These are phyloP conservation scores for Fusarium sp. DNA, from an alignment of 2,329 filamentous ascomycete species.

Conservation along the genomic window DNA sequence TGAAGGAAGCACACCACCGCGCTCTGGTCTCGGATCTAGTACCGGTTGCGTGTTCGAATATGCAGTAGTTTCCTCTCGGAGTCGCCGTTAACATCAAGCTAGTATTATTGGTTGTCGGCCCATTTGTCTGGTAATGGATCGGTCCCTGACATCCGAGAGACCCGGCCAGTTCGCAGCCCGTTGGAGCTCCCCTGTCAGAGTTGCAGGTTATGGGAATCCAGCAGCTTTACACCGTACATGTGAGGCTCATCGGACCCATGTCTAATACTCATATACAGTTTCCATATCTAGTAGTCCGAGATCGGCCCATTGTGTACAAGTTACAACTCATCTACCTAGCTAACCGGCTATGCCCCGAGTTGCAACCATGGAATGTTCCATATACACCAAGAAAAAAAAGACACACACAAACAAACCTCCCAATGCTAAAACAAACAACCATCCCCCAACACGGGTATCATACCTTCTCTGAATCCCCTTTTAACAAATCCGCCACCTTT, in stretches of 20 bases:
- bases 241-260: not conserved
- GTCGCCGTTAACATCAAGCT: conserved; percentile 15
- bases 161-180: conserved; percentile 12
- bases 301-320: not conserved
- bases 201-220: not conserved
- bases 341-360: not conserved
- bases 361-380: not conserved
- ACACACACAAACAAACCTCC: conserved; percentile 2
- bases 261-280: not conserved
- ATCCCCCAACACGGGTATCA: conserved; percentile 30
- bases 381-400: conserved; percentile 10
- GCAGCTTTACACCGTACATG: not conserved
- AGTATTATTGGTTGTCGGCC: conserved; percentile 7
- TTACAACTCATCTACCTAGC: not conserved
- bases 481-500: conserved; percentile 53
- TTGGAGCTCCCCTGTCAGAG: not conserved
- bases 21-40: not conserved
- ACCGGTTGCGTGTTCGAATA: conserved; percentile 9
- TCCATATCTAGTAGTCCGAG: not conserved
- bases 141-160: conserved; percentile 13
- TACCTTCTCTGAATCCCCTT: conserved; percentile 23
- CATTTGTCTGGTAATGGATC: not conserved
- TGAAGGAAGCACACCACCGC: not conserved
- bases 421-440: not conserved
- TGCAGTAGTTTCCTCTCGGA: conserved; percentile 20